Evolutionary conservation across 257 asterid species (phyloP).

Genomic region (Solanum pimpinellifolium): DNA sequence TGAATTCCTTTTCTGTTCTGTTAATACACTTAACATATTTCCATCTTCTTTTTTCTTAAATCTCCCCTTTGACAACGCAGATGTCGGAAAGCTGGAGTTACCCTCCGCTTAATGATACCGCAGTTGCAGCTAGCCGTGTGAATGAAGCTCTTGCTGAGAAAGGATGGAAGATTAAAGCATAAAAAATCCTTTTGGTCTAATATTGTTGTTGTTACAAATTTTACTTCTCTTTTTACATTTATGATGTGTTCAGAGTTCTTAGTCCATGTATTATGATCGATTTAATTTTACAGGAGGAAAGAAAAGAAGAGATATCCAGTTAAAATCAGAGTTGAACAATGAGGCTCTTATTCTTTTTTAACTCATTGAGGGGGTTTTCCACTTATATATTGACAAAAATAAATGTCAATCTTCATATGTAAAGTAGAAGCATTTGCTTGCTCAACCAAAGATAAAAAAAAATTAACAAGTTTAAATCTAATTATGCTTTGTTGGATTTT

Average conservation of each 20-base stretch:
- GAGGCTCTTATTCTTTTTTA: constrained; percentile 22
- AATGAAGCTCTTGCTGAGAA: constrained; percentile 72
- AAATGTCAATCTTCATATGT: constrained; percentile 1
- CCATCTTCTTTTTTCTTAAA: background rate
- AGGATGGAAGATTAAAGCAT: constrained; percentile 61
- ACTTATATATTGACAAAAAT: constrained; percentile 27
- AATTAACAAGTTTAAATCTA: background rate
- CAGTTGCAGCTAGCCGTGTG: constrained; percentile 73
- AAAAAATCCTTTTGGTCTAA: background rate
- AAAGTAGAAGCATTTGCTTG: background rate
- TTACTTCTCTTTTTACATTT: background rate
- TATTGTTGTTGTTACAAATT: background rate
- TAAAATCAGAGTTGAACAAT: background rate
- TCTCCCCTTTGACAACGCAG: constrained; percentile 17
- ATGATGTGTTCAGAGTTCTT: background rate
- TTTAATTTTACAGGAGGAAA: background rate
- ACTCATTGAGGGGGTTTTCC: constrained; percentile 15
- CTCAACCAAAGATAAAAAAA: background rate
- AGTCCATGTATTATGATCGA: background rate
- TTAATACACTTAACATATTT: background rate
- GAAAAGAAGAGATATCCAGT: background rate
- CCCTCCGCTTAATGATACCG: constrained; percentile 87
- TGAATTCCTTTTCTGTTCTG: background rate
- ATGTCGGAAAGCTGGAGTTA: constrained; percentile 95
- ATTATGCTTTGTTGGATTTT: background rate